Percentiles rank a stretch among this genome's conserved stretches.
Conservation (phyloP, 1,284 basidiomycete species). For the Tilletia indica region DNA sequence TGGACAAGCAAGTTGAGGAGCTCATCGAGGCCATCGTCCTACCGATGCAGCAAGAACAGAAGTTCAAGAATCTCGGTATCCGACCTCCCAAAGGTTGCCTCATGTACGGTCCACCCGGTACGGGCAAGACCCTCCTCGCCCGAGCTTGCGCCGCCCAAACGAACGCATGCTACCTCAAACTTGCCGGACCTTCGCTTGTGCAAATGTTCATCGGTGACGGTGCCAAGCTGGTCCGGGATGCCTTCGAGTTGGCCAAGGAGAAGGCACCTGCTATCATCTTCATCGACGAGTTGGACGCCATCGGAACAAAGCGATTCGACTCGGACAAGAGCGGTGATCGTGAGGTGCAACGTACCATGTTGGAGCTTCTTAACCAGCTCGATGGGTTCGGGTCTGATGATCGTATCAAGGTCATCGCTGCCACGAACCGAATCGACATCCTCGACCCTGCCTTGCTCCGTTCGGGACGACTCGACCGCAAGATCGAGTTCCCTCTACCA, state of each 20-base stretch:
- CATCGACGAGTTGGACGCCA: conserved; percentile 98
- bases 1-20: conserved; percentile 80
- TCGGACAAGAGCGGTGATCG: conserved; percentile 96
- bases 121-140: conserved; percentile 94
- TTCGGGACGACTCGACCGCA: conserved; percentile 73
- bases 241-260: conserved; percentile 95
- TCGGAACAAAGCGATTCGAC: conserved; percentile 98
- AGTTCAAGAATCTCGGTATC: conserved; percentile 78
- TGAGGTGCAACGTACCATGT: conserved; percentile 98
- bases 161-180: conserved; percentile 76
- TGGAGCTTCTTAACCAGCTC: conserved; percentile 89
- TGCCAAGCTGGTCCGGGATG: conserved; percentile 94
- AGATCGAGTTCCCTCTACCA: conserved; percentile 77
- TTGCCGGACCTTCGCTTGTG: conserved; percentile 73
- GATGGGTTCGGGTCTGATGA: conserved; percentile 85
- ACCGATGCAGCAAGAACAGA: conserved; percentile 77
- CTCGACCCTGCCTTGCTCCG: conserved; percentile 77
- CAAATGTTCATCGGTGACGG: conserved; percentile 92
- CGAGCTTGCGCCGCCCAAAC: conserved; percentile 81
- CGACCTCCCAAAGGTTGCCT: conserved; percentile 73
- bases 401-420: conserved; percentile 98
- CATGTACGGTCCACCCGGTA: conserved; percentile 81
- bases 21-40: conserved; percentile 75
- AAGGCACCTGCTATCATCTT: conserved; percentile 98
- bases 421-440: conserved; percentile 98